Base-by-base conservation (phyloP, 2,329 filamentous ascomycete genomes). In the Monilinia fructicola region DNA sequence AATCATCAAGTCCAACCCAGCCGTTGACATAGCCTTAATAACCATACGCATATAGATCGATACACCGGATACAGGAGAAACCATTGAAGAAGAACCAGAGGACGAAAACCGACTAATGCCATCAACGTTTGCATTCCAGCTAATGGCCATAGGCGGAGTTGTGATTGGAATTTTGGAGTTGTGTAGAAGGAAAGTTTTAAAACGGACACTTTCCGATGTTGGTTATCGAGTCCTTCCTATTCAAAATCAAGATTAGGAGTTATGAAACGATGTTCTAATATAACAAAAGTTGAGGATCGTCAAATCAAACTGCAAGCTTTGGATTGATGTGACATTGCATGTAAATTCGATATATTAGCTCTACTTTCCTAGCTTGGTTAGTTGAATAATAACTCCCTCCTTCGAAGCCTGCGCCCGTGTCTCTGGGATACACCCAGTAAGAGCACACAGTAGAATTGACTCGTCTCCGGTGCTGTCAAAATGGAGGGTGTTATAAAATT, bases 141-240 rank as follows among this genome's bases (percentile, higher is more conserved):
- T 53, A 4, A 60, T 59, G 5, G 54, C 10, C 10, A 3, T 52
- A 3, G n/a, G 35, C 5, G 28, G 23, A 23, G 58, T 40, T 28
- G 42, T 12, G n/a, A 42, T 65, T 28, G 46, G 46, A 21, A 23
- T 53, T 18, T 44, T 65, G 35, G 46, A 65, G 3, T 28, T 53
- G 26, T 53, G 26, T 16, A 38, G 46, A 50, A 31, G 54, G 38
- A 35, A 44, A 9, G 12, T 53, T 31, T 44, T 26, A 26, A 53
- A 44, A 31, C 26, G 54, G 16, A 26, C 21, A 26, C n/a, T 54
- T 5, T 65, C 50, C 16, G 50, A 12, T 18, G 31, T 59, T 9
- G 46, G 26, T 18, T 46, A 61, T 35, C 28, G 11, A 40, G 35
- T 42, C 14, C 60, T 54, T 10, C 18, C 46, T 14, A 3, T 42